These are phyloP conservation scores for Dianthus caryophyllus DNA, from an alignment of 148 eudicot species.

Conservation along the genomic window DNA sequence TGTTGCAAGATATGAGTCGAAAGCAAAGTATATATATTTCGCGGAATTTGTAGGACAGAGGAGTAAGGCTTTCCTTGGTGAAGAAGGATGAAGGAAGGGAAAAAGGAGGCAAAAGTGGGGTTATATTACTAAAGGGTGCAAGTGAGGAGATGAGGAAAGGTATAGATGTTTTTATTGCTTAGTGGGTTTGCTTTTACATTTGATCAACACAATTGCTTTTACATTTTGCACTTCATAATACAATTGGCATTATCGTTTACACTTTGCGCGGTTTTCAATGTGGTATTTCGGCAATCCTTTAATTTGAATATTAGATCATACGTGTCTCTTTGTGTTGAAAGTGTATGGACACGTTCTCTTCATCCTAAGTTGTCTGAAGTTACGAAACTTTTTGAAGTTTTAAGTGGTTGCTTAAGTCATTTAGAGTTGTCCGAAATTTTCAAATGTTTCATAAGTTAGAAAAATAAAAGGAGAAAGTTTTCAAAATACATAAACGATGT, in stretches of 20 bases:
- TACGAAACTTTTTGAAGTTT: too few species aligned
- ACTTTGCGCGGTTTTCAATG: neutral
- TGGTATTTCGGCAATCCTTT: too few species aligned
- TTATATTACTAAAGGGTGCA: constrained; percentile 8
- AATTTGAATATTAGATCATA: too few species aligned
- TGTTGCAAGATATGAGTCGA: neutral
- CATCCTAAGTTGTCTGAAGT: too few species aligned
- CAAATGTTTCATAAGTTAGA: too few species aligned
- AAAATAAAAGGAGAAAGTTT: too few species aligned
- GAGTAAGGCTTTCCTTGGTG: constrained; percentile 31
- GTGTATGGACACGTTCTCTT: too few species aligned
- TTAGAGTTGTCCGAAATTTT: too few species aligned
- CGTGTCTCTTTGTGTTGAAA: too few species aligned
- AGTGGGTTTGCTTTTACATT: constrained; percentile 36
- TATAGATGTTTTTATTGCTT: constrained; percentile 17
- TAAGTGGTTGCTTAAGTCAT: too few species aligned
- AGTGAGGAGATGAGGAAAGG: constrained; percentile 34
- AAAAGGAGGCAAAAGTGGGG: constrained; percentile 9
- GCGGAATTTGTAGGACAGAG: constrained; percentile 30
- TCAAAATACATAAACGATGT: too few species aligned
- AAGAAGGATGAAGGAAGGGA: constrained; percentile 27
- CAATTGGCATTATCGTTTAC: neutral
- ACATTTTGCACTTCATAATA: constrained; percentile 7
- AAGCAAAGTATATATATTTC: constrained; percentile 4
- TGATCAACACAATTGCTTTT: constrained; percentile 20